Percentiles rank a stretch among this genome's conserved stretches.
These are phyloP conservation scores for Pichia sp. DNA, from an alignment of 1,139 yeast species.

Conservation along the genomic window DNA sequence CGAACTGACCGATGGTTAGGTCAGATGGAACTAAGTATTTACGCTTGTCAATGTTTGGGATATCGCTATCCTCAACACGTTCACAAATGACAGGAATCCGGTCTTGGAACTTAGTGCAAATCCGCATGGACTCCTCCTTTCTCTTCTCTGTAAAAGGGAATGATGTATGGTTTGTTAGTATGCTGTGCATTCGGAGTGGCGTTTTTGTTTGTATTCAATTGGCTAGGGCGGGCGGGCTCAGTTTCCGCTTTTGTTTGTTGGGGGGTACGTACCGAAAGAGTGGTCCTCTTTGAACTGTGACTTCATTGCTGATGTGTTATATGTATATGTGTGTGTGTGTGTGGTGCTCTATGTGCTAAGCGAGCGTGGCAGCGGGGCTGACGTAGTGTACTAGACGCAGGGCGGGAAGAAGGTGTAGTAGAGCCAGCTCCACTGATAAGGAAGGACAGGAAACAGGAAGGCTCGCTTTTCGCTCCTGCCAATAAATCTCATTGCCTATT, in stretches of 20 bases:
- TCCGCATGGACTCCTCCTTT: slow-evolving; percentile 91
- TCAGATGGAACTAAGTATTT: slow-evolving; percentile 96
- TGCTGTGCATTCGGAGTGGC: not conserved
- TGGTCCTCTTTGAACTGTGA: slow-evolving; percentile 92
- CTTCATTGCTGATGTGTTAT: slow-evolving; percentile 43
- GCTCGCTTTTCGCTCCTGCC: too few species aligned
- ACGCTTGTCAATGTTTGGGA: slow-evolving; percentile 93
- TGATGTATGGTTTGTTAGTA: slow-evolving; percentile 1
- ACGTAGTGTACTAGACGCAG: too few species aligned
- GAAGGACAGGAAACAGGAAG: too few species aligned
- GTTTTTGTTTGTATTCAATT: not conserved
- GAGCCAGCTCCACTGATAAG: too few species aligned
- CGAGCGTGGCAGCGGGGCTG: too few species aligned
- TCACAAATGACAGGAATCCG: slow-evolving; percentile 97
- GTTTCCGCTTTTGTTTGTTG: not conserved
- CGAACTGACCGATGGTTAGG: slow-evolving; percentile 95
- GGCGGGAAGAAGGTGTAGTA: too few species aligned
- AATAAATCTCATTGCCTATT: too few species aligned
- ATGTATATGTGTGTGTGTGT: too few species aligned
- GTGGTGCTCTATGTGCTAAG: too few species aligned
- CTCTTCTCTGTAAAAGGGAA: slow-evolving; percentile 57
- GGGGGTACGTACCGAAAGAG: slow-evolving; percentile 58
- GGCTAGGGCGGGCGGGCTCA: not conserved
- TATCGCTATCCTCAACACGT: slow-evolving; percentile 94
- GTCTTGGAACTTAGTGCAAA: slow-evolving; percentile 81